Evolutionary conservation across 257 asterid genomes (phyloP).

Genomic region (Penstemon newberryi): DNA sequence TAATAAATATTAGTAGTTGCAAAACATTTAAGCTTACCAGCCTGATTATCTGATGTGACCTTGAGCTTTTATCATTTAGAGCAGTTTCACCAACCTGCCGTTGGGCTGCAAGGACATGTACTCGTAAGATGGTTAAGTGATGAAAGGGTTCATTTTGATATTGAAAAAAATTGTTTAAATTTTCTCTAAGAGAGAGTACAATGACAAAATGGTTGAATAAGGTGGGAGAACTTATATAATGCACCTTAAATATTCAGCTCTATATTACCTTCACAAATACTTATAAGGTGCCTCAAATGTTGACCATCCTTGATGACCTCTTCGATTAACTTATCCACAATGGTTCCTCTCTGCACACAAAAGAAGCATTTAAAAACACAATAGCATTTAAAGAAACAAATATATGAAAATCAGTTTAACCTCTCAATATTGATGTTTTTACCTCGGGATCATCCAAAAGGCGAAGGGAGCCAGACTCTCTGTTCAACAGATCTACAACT

Average conservation of each 20-base stretch:
- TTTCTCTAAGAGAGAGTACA: conserved; percentile 8
- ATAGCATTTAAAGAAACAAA: conserved; percentile 19
- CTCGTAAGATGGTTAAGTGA: conserved; percentile 15
- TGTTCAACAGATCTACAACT: conserved; percentile 85
- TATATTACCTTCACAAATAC: conserved; percentile 76
- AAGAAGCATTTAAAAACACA: conserved; percentile 18
- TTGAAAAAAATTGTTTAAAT: neutral
- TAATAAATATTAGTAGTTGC: neutral
- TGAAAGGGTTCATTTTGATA: neutral
- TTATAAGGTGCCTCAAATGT: conserved; percentile 69
- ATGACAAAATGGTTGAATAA: conserved; percentile 4
- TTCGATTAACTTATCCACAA: conserved; percentile 81
- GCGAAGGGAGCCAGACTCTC: conserved; percentile 84
- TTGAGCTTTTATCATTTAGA: conserved; percentile 89
- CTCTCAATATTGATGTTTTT: conserved; percentile 12
- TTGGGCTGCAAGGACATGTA: conserved; percentile 63
- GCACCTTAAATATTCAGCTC: neutral
- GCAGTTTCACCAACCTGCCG: conserved; percentile 97
- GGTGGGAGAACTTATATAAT: conserved; percentile 16
- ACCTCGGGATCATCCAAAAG: conserved; percentile 96
- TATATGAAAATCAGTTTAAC: conserved; percentile 4
- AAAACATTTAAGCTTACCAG: conserved; percentile 54
- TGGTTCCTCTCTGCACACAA: conserved; percentile 78
- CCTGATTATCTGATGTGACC: conserved; percentile 96
- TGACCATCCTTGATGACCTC: conserved; percentile 71